Percentiles rank a stretch among this genome's conserved stretches.
phyloP scores from a whole-genome alignment of 2,329 filamentous ascomycete genomes.

The Calonectria leucothoes region DNA sequence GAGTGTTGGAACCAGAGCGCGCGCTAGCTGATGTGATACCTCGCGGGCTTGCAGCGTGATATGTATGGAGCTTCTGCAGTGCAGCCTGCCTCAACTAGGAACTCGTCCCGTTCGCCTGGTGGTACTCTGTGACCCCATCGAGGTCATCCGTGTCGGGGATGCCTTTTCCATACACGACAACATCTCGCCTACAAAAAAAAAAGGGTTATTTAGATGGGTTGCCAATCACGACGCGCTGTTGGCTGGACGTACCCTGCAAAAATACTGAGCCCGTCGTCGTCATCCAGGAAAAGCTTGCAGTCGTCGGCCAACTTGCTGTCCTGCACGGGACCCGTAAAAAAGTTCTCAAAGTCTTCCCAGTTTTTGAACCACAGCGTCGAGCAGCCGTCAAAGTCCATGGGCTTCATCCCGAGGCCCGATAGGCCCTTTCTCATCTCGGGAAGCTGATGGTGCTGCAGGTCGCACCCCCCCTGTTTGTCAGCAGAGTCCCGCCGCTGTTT shows the following conservation, averaged over 20 bases:
- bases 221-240: not conserved
- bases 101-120: not conserved
- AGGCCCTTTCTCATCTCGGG: constrained; percentile 25
- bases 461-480: not conserved
- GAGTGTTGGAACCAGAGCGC: not conserved
- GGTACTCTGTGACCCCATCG: constrained; percentile 24
- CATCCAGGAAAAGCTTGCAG: constrained; percentile 29
- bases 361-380: constrained; percentile 32
- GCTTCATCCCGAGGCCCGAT: constrained; percentile 19
- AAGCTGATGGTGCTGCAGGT: constrained; percentile 29
- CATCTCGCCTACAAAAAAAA: constrained; percentile 19
- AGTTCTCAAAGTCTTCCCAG: constrained; percentile 29
- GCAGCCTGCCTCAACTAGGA: not conserved
- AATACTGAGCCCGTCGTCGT: constrained; percentile 17
- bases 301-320: constrained; percentile 15
- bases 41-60: not conserved
- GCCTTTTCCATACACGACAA: constrained; percentile 25
- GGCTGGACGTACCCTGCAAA: constrained; percentile 25
- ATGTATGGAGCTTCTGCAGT: not conserved
- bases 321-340: constrained; percentile 24
- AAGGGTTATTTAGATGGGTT: not conserved
- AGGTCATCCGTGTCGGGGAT: constrained; percentile 25
- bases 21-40: not conserved
- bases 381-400: constrained; percentile 35
- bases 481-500: not conserved